Conservation (phyloP, 2,329 filamentous ascomycete species). For the Microdochium nivale region DNA sequence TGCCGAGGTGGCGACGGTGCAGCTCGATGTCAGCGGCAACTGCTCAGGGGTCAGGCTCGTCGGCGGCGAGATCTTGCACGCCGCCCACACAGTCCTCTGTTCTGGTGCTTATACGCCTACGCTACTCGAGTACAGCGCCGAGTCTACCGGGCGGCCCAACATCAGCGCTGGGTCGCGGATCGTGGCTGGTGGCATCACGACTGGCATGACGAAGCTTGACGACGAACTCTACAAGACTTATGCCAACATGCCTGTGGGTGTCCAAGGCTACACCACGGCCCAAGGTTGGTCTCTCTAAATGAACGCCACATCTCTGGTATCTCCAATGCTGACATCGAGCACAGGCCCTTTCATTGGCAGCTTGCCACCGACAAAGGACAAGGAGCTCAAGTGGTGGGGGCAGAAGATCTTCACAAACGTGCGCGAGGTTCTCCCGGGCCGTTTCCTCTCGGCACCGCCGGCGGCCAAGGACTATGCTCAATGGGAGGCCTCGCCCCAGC, state of each 20-base stretch:
- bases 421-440: constrained; percentile 40
- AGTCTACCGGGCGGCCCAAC: constrained; percentile 32
- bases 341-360: constrained; percentile 46
- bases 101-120: constrained; percentile 51
- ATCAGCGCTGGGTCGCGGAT: constrained; percentile 46
- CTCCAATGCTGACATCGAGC: constrained; percentile 22
- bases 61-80: constrained; percentile 30
- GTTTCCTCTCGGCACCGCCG: constrained; percentile 47
- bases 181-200: constrained; percentile 49
- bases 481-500: neutral
- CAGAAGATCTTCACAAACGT: constrained; percentile 50
- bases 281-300: constrained; percentile 28
- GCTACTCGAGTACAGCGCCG: constrained; percentile 42
- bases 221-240: constrained; percentile 34
- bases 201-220: constrained; percentile 46
- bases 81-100: constrained; percentile 42
- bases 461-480: constrained; percentile 46
- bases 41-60: constrained; percentile 36
- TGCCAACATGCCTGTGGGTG: constrained; percentile 39
- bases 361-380: constrained; percentile 41
- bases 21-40: constrained; percentile 32
- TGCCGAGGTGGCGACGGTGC: constrained; percentile 38
- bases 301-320: neutral
- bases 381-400: constrained; percentile 50
- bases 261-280: constrained; percentile 26